Conservation (phyloP, 352 stramenopile genomes). For the Phytophthora pini region DNA sequence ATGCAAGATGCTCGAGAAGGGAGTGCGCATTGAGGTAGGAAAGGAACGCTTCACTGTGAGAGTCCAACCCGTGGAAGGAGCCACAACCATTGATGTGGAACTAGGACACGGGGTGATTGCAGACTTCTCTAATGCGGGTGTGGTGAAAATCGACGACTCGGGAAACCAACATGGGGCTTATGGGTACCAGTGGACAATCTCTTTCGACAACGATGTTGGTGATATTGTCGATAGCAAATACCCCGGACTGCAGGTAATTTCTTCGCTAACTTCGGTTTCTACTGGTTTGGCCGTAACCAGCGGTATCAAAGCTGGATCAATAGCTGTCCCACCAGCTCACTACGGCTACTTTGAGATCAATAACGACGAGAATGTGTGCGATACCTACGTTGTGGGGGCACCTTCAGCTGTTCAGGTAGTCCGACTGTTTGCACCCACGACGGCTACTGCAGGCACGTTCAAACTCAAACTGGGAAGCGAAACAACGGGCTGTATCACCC, state of each 20-base stretch:
- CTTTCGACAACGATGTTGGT: constrained; percentile 59
- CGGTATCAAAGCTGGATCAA: constrained; percentile 35
- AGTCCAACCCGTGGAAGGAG: constrained; percentile 44
- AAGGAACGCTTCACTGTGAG: constrained; percentile 49
- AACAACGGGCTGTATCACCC: constrained; percentile 59
- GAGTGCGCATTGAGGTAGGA: constrained; percentile 42
- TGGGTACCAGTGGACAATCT: constrained; percentile 78
- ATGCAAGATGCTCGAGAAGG: constrained; percentile 41
- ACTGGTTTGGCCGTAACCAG: constrained; percentile 22
- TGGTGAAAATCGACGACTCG: constrained; percentile 52
- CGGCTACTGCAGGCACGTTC: constrained; percentile 60
- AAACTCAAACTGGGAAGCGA: constrained; percentile 59
- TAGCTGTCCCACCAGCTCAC: constrained; percentile 38
- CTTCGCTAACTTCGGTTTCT: constrained; percentile 58
- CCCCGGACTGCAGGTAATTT: constrained; percentile 59
- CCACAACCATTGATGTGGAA: constrained; percentile 53
- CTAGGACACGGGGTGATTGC: constrained; percentile 40
- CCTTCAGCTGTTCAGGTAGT: constrained; percentile 71
- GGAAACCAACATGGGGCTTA: constrained; percentile 47
- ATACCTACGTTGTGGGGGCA: constrained; percentile 70
- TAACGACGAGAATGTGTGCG: constrained; percentile 52
- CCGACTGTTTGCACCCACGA: constrained; percentile 73
- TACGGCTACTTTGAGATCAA: constrained; percentile 68
- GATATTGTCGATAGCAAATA: constrained; percentile 41
- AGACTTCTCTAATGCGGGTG: constrained; percentile 19